Evolutionary conservation across 148 eudicot species (phyloP).

Genomic region (Vaccinium macrocarpon): DNA sequence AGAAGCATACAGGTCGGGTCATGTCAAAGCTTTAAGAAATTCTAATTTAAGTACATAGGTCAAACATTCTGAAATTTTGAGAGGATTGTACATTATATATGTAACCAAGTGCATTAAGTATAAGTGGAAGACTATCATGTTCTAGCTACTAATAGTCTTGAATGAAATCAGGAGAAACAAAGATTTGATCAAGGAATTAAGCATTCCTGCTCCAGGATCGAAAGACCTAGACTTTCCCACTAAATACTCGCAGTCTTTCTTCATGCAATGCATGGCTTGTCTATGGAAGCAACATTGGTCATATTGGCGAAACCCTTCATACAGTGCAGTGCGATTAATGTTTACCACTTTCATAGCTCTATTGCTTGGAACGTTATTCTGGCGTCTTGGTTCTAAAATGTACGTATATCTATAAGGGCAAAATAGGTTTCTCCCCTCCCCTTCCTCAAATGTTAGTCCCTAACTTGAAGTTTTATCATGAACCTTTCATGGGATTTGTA

Average conservation of each 20-base stretch:
- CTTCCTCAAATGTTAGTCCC: not conserved
- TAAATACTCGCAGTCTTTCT: constrained; percentile 38
- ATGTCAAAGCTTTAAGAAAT: not conserved
- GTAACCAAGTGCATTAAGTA: too few species aligned
- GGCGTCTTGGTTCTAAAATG: constrained; percentile 47
- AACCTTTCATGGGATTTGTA: constrained; percentile 12
- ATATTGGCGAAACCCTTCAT: constrained; percentile 54
- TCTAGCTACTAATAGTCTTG: not conserved
- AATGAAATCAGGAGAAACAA: constrained; percentile 44
- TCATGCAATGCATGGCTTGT: constrained; percentile 53
- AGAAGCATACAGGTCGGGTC: constrained; percentile 33
- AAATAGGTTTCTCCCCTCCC: not conserved
- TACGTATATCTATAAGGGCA: not conserved
- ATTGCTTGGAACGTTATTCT: constrained; percentile 50
- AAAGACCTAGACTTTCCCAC: constrained; percentile 42
- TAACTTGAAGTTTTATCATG: not conserved
- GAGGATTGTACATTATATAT: too few species aligned
- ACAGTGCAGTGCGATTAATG: constrained; percentile 41
- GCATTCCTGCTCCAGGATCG: constrained; percentile 41
- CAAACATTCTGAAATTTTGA: not conserved
- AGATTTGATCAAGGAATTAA: constrained; percentile 42
- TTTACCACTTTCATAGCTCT: constrained; percentile 42
- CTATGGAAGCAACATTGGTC: constrained; percentile 60
- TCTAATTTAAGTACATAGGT: not conserved
- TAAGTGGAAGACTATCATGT: not conserved